Conservation (phyloP, 495 filamentous ascomycete species). For the Saxophila tyrrhenica region DNA sequence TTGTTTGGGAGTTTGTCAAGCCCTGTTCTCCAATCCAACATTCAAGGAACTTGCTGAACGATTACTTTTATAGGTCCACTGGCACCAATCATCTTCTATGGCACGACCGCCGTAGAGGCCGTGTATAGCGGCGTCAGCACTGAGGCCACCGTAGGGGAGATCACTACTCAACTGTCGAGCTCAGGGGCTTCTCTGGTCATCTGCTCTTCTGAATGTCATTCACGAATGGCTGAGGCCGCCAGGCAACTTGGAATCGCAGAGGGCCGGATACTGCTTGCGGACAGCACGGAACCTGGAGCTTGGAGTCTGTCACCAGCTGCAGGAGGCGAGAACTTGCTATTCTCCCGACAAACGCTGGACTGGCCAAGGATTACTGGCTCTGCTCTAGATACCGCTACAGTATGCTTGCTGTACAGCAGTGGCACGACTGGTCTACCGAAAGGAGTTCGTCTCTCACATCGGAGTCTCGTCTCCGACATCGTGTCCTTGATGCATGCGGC, state of each 20-base stretch:
- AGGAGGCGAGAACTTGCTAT: neutral
- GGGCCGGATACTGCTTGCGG: neutral
- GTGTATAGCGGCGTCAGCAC: neutral
- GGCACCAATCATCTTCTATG: neutral
- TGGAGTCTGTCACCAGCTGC: neutral
- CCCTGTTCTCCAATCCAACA: too few relatives aligned
- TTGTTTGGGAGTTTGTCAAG: too few relatives aligned
- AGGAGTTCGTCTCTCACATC: slow-evolving; percentile 28
- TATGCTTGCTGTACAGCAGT: neutral
- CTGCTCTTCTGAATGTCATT: neutral
- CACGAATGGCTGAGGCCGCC: neutral
- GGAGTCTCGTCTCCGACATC: slow-evolving; percentile 24
- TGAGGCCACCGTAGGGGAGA: neutral
- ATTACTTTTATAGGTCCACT: too few relatives aligned
- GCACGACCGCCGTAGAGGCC: neutral
- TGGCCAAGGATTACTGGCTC: neutral
- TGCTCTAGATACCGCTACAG: neutral
- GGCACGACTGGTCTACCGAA: slow-evolving; percentile 33
- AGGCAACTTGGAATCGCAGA: neutral
- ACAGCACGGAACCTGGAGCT: neutral
- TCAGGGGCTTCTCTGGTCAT: neutral
- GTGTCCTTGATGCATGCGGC: neutral
- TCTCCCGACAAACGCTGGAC: neutral
- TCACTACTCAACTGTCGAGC: neutral
- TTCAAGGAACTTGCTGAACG: too few relatives aligned